Conservation (phyloP, 1,284 basidiomycete species). For the Phellopilus nigrolimitatus region DNA sequence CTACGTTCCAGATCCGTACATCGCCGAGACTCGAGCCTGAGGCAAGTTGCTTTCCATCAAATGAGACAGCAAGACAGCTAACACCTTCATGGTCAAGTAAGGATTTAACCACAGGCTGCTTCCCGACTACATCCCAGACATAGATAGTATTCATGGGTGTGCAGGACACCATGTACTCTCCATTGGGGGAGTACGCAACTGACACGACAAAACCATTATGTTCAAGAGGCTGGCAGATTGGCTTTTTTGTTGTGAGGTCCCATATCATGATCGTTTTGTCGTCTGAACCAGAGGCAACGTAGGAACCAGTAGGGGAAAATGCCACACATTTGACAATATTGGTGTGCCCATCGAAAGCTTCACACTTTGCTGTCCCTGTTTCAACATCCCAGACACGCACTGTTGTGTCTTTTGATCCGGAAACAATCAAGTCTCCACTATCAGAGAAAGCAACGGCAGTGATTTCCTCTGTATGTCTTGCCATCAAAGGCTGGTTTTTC, state of each 20-base stretch:
- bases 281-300: slow-evolving; percentile 15
- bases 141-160: slow-evolving; percentile 17
- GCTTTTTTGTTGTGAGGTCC: slow-evolving; percentile 10
- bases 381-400: slow-evolving; percentile 77
- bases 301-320: slow-evolving; percentile 3
- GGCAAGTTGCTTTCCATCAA: slow-evolving; percentile 10
- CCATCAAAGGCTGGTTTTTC: no score
- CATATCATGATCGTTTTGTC: slow-evolving; percentile 15
- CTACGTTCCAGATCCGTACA: slow-evolving; percentile 7
- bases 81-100: slow-evolving; percentile 18
- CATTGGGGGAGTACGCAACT: slow-evolving; percentile 22
- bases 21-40: slow-evolving; percentile 9
- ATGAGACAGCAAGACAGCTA: slow-evolving; percentile 14
- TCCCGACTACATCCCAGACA: slow-evolving; percentile 22
- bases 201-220: slow-evolving; percentile 8
- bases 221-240: not conserved
- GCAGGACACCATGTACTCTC: slow-evolving; percentile 20
- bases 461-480: slow-evolving; percentile 30
- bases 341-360: slow-evolving; percentile 6
- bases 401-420: slow-evolving; percentile 90
- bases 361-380: not conserved
- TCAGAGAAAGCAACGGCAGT: slow-evolving; percentile 80
- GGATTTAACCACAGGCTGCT: slow-evolving; percentile 6
- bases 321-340: slow-evolving; percentile 9
- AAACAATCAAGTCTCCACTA: slow-evolving; percentile 81